Conservation (phyloP, 345 rosid species). For the Xanthoceras sorbifolium region DNA sequence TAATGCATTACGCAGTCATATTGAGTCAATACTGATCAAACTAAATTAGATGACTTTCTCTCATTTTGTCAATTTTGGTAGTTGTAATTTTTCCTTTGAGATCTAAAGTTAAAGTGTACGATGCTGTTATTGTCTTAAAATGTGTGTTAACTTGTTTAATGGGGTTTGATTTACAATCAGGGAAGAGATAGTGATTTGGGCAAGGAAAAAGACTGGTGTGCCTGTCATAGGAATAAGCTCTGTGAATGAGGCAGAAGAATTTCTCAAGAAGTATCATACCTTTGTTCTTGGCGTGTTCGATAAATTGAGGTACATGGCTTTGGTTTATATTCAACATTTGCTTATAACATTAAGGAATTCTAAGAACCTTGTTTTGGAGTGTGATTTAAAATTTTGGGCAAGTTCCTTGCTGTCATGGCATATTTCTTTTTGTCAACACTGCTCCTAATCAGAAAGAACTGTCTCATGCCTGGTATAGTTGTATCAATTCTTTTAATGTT, state of each 20-base stretch:
- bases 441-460: background rate
- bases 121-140: background rate
- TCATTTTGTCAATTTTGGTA: background rate
- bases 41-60: background rate
- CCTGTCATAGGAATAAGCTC: slow-evolving; percentile 59
- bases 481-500: background rate
- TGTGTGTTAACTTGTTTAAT: slow-evolving; percentile 12
- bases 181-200: slow-evolving; percentile 80
- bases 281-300: slow-evolving; percentile 66
- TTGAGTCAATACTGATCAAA: background rate
- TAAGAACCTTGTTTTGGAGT: slow-evolving; percentile 6
- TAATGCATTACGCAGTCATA: background rate
- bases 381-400: background rate
- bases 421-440: background rate
- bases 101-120: background rate
- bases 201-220: slow-evolving; percentile 74
- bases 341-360: background rate
- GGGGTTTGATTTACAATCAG: slow-evolving; percentile 43
- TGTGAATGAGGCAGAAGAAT: slow-evolving; percentile 55
- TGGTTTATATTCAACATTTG: background rate
- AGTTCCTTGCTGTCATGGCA: background rate
- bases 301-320: slow-evolving; percentile 58
- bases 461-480: background rate
- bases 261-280: slow-evolving; percentile 50
- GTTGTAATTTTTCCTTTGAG: background rate